A percentile compares a stretch with the other conserved stretches of the same genome.
These are phyloP conservation scores for Ustilaginoidea virens DNA, from an alignment of 2,329 filamentous ascomycete species.

Conservation along the genomic window DNA sequence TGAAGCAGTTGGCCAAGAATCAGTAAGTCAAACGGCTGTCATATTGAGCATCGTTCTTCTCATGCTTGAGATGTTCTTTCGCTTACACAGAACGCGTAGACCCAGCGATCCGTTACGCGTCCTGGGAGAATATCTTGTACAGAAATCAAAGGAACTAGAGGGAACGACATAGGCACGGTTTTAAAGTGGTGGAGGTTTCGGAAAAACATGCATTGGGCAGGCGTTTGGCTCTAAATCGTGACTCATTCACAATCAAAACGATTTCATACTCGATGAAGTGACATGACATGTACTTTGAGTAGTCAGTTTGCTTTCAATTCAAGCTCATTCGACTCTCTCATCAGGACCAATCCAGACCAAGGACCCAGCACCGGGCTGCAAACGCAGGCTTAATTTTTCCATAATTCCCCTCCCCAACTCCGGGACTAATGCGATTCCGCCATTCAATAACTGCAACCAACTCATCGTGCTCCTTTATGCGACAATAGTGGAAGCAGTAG, in stretches of 20 bases:
- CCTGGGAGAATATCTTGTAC: conserved; percentile 54
- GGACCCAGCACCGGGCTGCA: conserved; percentile 25
- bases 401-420: conserved; percentile 26
- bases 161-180: conserved; percentile 9
- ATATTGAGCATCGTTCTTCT: no score
- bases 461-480: conserved; percentile 42
- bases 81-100: conserved; percentile 16
- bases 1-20: conserved; percentile 57
- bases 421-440: conserved; percentile 22
- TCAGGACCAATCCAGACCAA: conserved; percentile 17
- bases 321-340: conserved; percentile 15
- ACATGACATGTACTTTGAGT: background rate
- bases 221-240: conserved; percentile 4
- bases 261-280: conserved; percentile 1
- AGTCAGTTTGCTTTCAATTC: conserved; percentile 17
- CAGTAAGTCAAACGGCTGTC: conserved; percentile 37
- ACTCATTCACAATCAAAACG: background rate
- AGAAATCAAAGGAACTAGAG: conserved; percentile 52
- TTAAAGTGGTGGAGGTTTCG: no score
- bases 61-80: background rate
- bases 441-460: conserved; percentile 6
- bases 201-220: no score
- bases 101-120: conserved; percentile 53
- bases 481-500: conserved; percentile 88
- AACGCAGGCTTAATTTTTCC: conserved; percentile 13